Conservation (phyloP, 352 stramenopile species). For the Aphanomyces euteiches region DNA sequence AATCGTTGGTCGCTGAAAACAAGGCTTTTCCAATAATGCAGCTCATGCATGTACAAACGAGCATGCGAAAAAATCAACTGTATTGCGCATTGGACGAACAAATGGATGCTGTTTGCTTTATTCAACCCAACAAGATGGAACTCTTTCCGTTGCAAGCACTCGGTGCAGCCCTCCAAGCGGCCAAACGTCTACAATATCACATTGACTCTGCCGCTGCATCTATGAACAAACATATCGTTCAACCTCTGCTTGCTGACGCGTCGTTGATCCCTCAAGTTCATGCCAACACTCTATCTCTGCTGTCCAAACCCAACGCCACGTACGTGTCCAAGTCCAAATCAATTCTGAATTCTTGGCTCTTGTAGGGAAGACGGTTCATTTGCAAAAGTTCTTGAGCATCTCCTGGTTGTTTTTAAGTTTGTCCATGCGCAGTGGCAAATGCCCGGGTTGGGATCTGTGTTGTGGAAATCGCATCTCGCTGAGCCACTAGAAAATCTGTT, state of each 20-base stretch:
- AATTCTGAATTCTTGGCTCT: neutral
- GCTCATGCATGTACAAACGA: conserved; percentile 6
- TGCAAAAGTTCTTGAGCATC: conserved; percentile 5
- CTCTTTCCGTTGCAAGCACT: conserved; percentile 1
- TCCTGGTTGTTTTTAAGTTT: conserved; percentile 14
- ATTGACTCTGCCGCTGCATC: neutral
- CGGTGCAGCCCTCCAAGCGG: neutral
- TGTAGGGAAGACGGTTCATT: neutral
- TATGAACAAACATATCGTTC: conserved; percentile 5
- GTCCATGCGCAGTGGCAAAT: neutral
- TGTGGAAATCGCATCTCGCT: conserved; percentile 8
- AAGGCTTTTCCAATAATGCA: conserved; percentile 7
- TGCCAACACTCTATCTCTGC: conserved; percentile 5
- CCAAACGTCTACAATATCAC: neutral
- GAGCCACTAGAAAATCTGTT: conserved; percentile 1
- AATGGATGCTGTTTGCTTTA: neutral
- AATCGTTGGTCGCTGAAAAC: neutral
- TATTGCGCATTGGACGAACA: neutral
- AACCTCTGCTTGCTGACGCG: neutral
- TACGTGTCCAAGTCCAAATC: neutral
- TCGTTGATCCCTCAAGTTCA: conserved; percentile 5
- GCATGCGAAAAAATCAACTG: conserved; percentile 2
- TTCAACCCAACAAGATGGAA: neutral
- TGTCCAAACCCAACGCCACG: neutral
- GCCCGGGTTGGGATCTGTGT: neutral